Evolutionary conservation across 2,329 filamentous ascomycete species (phyloP).

Genomic region (Cladosporium cucumerinum): DNA sequence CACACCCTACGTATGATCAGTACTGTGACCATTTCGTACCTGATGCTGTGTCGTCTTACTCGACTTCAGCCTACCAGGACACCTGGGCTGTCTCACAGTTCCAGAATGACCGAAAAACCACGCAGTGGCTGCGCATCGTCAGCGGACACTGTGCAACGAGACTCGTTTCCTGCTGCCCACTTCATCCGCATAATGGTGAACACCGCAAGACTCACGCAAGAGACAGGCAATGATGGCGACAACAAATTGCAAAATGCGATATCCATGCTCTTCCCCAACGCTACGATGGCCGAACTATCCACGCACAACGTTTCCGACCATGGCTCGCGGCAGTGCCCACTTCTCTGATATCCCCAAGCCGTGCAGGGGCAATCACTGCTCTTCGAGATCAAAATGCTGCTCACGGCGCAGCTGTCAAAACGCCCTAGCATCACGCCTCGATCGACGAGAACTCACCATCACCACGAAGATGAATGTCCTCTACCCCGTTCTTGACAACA

Average conservation of each 20-base stretch:
- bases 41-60: not conserved
- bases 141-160: constrained; percentile 3
- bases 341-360: not conserved
- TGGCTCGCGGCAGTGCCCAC: not conserved
- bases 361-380: not conserved
- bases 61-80: not conserved
- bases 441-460: constrained; percentile 6
- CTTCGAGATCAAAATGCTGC: not conserved
- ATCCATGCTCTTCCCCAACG: not conserved
- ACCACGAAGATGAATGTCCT: constrained; percentile 1
- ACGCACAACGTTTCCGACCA: not conserved
- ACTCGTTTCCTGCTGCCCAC: constrained; percentile 1
- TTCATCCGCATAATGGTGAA: not conserved
- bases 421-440: constrained; percentile 1
- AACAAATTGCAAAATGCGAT: not conserved
- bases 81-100: not conserved
- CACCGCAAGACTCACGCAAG: not conserved
- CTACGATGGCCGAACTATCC: not conserved
- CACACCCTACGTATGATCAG: not conserved
- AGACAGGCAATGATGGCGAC: not conserved
- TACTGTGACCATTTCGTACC: not conserved
- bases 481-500: constrained; percentile 6
- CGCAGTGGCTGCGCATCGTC: not conserved
- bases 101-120: not conserved
- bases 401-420: not conserved